These are phyloP conservation scores for Thielaviopsis populi DNA, from an alignment of 2,329 filamentous ascomycete species.

Conservation along the genomic window DNA sequence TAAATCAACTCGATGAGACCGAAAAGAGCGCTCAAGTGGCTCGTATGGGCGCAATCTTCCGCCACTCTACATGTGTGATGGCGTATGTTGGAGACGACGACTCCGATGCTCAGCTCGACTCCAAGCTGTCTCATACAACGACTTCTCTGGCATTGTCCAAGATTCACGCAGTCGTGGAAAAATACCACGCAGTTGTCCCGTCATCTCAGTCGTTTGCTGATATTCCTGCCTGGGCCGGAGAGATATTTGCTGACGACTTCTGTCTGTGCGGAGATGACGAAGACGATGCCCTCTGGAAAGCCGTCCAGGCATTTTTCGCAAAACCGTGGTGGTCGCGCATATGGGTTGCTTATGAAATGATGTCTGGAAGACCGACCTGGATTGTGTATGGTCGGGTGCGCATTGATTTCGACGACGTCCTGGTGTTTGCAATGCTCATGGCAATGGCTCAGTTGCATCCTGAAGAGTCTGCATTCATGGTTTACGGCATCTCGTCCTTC, in stretches of 20 bases:
- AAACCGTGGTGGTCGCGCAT: slow-evolving; percentile 18
- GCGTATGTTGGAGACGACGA: slow-evolving; percentile 18
- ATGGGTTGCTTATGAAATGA: slow-evolving; percentile 17
- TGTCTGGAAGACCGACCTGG: slow-evolving; percentile 15
- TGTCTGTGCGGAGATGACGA: slow-evolving; percentile 16
- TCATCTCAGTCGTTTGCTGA: slow-evolving; percentile 4
- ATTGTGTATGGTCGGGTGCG: slow-evolving; percentile 14
- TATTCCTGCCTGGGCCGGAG: slow-evolving; percentile 14
- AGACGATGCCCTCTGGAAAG: slow-evolving; percentile 14
- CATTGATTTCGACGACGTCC: slow-evolving; percentile 12
- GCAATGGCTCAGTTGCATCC: slow-evolving; percentile 17
- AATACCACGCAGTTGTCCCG: slow-evolving; percentile 12
- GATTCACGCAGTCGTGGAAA: slow-evolving; percentile 16
- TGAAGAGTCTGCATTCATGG: slow-evolving; percentile 15
- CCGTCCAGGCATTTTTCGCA: slow-evolving; percentile 16
- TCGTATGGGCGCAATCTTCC: slow-evolving; percentile 20
- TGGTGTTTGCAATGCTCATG: slow-evolving; percentile 17
- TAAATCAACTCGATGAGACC: slow-evolving; percentile 19
- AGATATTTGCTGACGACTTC: slow-evolving; percentile 16
- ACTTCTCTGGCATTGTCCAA: slow-evolving; percentile 14
- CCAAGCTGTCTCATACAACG: neutral
- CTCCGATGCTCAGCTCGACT: neutral
- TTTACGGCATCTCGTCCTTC: slow-evolving; percentile 15
- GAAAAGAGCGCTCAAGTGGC: slow-evolving; percentile 21
- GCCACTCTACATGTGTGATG: slow-evolving; percentile 18